These are phyloP conservation scores for Crepidotus variabilis DNA, from an alignment of 768 basidiomycete species.

Conservation along the genomic window DNA sequence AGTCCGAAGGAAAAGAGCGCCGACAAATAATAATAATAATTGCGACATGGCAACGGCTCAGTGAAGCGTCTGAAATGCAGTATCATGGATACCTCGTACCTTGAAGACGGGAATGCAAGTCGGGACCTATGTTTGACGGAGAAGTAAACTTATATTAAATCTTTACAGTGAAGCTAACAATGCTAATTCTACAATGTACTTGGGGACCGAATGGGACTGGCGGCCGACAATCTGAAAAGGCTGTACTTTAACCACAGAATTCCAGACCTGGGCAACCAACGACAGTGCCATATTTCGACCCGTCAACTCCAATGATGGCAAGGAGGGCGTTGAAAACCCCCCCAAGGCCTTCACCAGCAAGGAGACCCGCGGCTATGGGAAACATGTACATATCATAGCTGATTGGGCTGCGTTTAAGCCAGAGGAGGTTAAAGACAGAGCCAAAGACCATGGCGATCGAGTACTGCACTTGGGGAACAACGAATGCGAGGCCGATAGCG, in stretches of 20 bases:
- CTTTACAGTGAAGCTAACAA: not conserved
- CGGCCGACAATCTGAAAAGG: not conserved
- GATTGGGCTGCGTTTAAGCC: constrained; percentile 40
- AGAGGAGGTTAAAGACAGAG: constrained; percentile 43
- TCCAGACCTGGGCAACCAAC: constrained; percentile 51
- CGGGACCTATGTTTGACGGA: no score
- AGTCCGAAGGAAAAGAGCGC: no score
- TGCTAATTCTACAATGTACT: not conserved
- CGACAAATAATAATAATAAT: no score
- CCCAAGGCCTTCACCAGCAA: constrained; percentile 59
- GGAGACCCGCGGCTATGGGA: constrained; percentile 46
- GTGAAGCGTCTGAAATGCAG: no score
- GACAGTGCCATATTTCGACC: constrained; percentile 42
- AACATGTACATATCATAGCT: constrained; percentile 58
- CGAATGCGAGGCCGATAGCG: constrained; percentile 49
- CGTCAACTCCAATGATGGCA: constrained; percentile 48
- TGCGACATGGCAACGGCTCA: no score
- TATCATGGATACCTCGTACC: not conserved
- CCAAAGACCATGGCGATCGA: constrained; percentile 50
- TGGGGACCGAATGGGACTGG: no score
- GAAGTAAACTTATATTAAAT: not conserved
- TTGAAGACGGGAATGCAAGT: not conserved
- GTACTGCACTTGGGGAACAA: constrained; percentile 48
- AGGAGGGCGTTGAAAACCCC: constrained; percentile 59
- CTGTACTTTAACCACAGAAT: constrained; percentile 42